Evolutionary conservation across 768 basidiomycete species (phyloP), one percentile per base, ranked within the genome.

Genomic region (Hygrophorus pudorinus): DNA sequence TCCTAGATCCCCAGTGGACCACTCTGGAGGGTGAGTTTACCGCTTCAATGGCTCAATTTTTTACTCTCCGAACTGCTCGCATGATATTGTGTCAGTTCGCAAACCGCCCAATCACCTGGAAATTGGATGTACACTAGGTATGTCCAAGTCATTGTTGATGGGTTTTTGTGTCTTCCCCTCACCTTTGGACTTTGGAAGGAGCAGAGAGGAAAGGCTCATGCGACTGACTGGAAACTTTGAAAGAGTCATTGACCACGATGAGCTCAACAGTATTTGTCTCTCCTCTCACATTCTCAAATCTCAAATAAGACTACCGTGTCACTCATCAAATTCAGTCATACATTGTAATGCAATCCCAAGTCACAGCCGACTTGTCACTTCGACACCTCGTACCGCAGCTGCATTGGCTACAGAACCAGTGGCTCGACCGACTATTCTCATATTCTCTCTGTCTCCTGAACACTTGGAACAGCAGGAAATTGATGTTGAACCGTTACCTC

Each of bases 111-210:
- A n/a, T n/a, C n/a, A n/a, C n/a, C n/a, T 24, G 27, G 16, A 43
- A 20, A 16, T 6, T 3, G 38, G 24, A 14, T 73, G 50, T 48
- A 78, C 79, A 48, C 72, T 70, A 28, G 70, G 53, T 18, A 70
- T 66, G 53, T 85, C 80, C 7, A 87, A 66, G 37, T 81, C 81
- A 3, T 61, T 60, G 53, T 85, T 83, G 27, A 80, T 62, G 1
- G 44, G 4, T 24, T 24, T 24, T 24, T 7, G 24, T 24, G 24
- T 42, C 5, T 56, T 57, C 39, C 65, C 65, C 5, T 57, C 60
- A 38, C 21, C 11, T 11, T 18, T 38, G 37, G 62, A 67, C 8
- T 59, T 58, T 27, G 68, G 62, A 13, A 79, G 58, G 0, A 82
- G 67, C 37, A 81, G 59, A 1, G 75, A 71, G 14, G 78, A 64